Conservation (phyloP, 2,329 filamentous ascomycete species). For the Alternaria sp. region DNA sequence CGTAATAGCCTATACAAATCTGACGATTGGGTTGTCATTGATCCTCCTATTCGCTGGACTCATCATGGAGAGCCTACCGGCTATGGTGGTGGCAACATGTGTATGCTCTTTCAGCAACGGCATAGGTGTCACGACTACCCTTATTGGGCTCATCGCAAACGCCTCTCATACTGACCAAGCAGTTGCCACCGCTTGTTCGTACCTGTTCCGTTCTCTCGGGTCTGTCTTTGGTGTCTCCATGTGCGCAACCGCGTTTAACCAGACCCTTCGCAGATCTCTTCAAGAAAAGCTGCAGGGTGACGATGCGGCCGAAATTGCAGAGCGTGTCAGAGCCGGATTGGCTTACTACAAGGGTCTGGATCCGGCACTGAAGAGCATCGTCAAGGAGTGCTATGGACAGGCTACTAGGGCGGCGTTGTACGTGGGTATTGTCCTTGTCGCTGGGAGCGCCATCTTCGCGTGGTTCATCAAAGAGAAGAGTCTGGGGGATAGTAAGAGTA, state of each 20-base stretch:
- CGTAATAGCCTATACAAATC: slow-evolving; percentile 61
- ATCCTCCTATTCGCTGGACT: slow-evolving; percentile 67
- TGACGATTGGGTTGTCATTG: slow-evolving; percentile 63
- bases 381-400: slow-evolving; percentile 71
- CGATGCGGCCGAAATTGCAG: slow-evolving; percentile 71
- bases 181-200: slow-evolving; percentile 79
- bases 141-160: slow-evolving; percentile 77
- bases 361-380: slow-evolving; percentile 65
- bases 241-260: slow-evolving; percentile 75
- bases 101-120: slow-evolving; percentile 64
- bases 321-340: slow-evolving; percentile 73
- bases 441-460: slow-evolving; percentile 56
- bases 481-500: slow-evolving; percentile 25
- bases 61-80: slow-evolving; percentile 57
- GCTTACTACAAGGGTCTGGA: slow-evolving; percentile 73
- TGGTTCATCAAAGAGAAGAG: slow-evolving; percentile 58
- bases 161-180: slow-evolving; percentile 72
- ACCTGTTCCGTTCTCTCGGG: slow-evolving; percentile 79
- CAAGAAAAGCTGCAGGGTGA: slow-evolving; percentile 62
- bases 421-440: slow-evolving; percentile 60
- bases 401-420: slow-evolving; percentile 62
- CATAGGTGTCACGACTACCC: slow-evolving; percentile 72
- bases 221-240: slow-evolving; percentile 73
- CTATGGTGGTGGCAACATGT: slow-evolving; percentile 66
- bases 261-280: slow-evolving; percentile 68